Evolutionary conservation across 495 filamentous ascomycete species (phyloP).

Genomic region (Xylaria palmicola): DNA sequence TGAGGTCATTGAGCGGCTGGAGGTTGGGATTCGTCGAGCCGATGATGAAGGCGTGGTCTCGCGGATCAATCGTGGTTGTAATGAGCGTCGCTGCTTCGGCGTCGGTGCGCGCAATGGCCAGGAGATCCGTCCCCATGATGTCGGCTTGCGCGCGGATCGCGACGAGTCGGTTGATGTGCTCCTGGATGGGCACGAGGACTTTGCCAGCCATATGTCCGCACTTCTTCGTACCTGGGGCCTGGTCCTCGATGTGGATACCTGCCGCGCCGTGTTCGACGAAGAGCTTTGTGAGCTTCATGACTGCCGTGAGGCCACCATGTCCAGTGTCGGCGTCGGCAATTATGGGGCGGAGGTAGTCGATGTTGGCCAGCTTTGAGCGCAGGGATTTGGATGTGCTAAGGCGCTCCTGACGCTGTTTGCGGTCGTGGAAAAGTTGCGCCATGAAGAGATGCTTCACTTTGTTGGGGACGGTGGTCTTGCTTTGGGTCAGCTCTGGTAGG

Average conservation of each 20-base stretch:
- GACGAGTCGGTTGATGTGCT: constrained; percentile 97
- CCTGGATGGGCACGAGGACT: constrained; percentile 93
- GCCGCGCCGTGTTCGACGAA: constrained; percentile 97
- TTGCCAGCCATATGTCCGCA: constrained; percentile 99
- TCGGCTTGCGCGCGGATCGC: constrained; percentile 97
- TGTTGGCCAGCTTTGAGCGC: constrained; percentile 72
- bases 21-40: constrained; percentile 84
- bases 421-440: constrained; percentile 98
- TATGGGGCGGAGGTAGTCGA: constrained; percentile 94
- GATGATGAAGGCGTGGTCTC: constrained; percentile 92
- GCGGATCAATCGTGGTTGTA: constrained; percentile 90
- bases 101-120: constrained; percentile 92
- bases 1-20: constrained; percentile 84
- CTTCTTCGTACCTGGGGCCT: constrained; percentile 98
- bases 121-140: constrained; percentile 91
- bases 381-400: constrained; percentile 72
- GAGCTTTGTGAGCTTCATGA: constrained; percentile 98
- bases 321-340: constrained; percentile 97
- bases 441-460: constrained; percentile 97
- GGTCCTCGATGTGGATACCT: constrained; percentile 98
- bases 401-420: constrained; percentile 96
- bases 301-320: constrained; percentile 92
- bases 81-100: constrained; percentile 97
- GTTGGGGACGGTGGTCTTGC: constrained; percentile 92
- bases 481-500: not conserved